Evolutionary conservation across 169 alveolate genomes (phyloP).

Genomic region (Plasmodium malariae): DNA sequence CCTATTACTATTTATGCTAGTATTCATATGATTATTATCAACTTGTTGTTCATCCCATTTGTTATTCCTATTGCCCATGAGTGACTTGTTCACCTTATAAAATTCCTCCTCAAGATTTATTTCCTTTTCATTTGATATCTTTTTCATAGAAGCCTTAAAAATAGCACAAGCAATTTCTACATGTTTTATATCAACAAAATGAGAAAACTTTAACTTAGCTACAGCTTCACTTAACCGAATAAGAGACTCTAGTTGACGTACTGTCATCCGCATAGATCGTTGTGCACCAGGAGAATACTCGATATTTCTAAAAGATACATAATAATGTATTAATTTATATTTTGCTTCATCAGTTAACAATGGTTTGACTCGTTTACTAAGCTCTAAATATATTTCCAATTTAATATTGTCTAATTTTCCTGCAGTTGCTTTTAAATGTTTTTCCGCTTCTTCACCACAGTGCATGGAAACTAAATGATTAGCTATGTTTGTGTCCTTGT

Average conservation of each 20-base stretch:
- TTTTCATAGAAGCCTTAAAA: conserved; percentile 89
- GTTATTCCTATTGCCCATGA: conserved; percentile 10
- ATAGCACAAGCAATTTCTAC: conserved; percentile 95
- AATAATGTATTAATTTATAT: conserved; percentile 90
- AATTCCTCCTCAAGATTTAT: conserved; percentile 76
- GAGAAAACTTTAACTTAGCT: conserved; percentile 95
- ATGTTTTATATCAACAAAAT: conserved; percentile 90
- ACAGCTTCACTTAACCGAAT: conserved; percentile 96
- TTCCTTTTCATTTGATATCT: conserved; percentile 81
- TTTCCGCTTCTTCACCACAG: conserved; percentile 72
- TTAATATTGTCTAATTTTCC: conserved; percentile 89
- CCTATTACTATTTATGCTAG: neutral
- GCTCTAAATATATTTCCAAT: conserved; percentile 92
- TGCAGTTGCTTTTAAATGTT: conserved; percentile 54
- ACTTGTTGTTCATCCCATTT: conserved; percentile 5
- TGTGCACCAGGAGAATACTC: conserved; percentile 90
- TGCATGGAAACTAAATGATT: conserved; percentile 80
- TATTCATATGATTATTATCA: neutral
- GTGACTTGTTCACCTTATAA: conserved; percentile 33
- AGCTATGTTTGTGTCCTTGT: conserved; percentile 91
- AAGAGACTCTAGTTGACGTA: conserved; percentile 96
- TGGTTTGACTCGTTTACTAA: conserved; percentile 94
- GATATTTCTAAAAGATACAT: conserved; percentile 92
- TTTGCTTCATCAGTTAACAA: conserved; percentile 94
- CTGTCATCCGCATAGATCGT: conserved; percentile 95